Percentiles rank a stretch among this genome's conserved stretches.
Evolutionary conservation across 2,329 filamentous ascomycete species (phyloP).

Genomic region (Phyllosticta citriasiana): DNA sequence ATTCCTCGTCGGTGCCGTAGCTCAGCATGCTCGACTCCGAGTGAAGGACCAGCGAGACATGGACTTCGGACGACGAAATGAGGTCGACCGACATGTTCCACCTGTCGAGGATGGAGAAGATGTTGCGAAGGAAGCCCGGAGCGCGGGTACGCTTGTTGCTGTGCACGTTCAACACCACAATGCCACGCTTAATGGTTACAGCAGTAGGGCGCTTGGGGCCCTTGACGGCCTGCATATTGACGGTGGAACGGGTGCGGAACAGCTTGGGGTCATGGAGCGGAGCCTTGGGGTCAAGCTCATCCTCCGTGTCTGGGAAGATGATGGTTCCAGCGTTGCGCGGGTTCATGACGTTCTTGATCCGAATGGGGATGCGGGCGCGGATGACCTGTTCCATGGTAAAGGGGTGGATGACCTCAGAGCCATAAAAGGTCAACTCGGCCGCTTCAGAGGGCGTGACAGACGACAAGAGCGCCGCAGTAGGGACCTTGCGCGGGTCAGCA

Average conservation of each 20-base stretch:
- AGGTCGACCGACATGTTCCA: slow-evolving; percentile 86
- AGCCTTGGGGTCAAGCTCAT: slow-evolving; percentile 42
- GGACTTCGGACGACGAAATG: slow-evolving; percentile 92
- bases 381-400: slow-evolving; percentile 95
- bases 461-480: slow-evolving; percentile 79
- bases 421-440: slow-evolving; percentile 72
- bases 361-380: slow-evolving; percentile 68
- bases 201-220: slow-evolving; percentile 44
- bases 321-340: slow-evolving; percentile 68
- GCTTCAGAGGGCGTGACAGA: slow-evolving; percentile 91
- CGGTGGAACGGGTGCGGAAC: slow-evolving; percentile 36
- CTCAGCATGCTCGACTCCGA: slow-evolving; percentile 52
- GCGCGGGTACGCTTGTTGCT: slow-evolving; percentile 94
- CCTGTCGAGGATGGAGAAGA: slow-evolving; percentile 83
- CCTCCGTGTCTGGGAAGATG: slow-evolving; percentile 65
- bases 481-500: slow-evolving; percentile 77
- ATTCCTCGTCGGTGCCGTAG: slow-evolving; percentile 30
- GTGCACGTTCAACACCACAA: slow-evolving; percentile 95
- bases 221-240: slow-evolving; percentile 36
- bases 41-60: slow-evolving; percentile 95
- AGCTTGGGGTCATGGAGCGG: slow-evolving; percentile 50
- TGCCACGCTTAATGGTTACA: slow-evolving; percentile 95
- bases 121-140: slow-evolving; percentile 88
- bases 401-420: slow-evolving; percentile 90
- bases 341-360: slow-evolving; percentile 89